phyloP scores from a whole-genome alignment of 352 stramenopile genomes.

The Globisporangium abappressorium region DNA sequence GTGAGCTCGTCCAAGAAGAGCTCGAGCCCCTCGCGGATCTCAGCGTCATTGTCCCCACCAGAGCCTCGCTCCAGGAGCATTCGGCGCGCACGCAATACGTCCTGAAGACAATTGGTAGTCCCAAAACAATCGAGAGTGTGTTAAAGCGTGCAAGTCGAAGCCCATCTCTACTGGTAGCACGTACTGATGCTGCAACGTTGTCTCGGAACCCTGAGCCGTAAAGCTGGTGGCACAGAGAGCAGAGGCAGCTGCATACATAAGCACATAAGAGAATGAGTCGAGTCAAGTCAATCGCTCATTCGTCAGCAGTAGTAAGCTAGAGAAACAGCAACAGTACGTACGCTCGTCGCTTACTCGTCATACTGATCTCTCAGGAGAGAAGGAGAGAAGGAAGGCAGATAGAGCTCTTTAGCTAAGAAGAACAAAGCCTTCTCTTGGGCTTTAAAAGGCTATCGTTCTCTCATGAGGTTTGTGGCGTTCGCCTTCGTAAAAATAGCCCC shows the following conservation, averaged over 20 bases:
- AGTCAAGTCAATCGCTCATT: neutral
- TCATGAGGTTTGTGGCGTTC: neutral
- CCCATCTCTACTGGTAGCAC: no score
- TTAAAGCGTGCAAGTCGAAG: no score
- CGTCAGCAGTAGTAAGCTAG: neutral
- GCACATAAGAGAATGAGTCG: neutral
- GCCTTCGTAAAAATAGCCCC: slow-evolving; percentile 6
- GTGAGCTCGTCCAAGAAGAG: slow-evolving; percentile 47
- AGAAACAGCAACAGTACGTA: neutral
- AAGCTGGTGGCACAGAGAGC: slow-evolving; percentile 43
- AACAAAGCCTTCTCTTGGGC: neutral
- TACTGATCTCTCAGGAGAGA: neutral
- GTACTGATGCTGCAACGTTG: slow-evolving; percentile 44
- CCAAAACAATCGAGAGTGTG: no score
- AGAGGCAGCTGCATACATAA: slow-evolving; percentile 29
- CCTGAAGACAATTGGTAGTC: slow-evolving; percentile 21
- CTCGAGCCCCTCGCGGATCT: slow-evolving; percentile 37
- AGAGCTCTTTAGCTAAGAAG: neutral
- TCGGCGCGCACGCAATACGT: slow-evolving; percentile 46
- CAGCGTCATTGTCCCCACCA: slow-evolving; percentile 9
- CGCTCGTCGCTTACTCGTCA: neutral
- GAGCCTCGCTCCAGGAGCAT: slow-evolving; percentile 51
- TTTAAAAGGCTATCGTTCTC: neutral
- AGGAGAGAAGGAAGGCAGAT: neutral
- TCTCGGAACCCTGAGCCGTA: slow-evolving; percentile 48